Percentiles rank a stretch among this genome's conserved stretches.
phyloP scores from a whole-genome alignment of 2,329 filamentous ascomycete genomes.

The Verticillium isaacii region DNA sequence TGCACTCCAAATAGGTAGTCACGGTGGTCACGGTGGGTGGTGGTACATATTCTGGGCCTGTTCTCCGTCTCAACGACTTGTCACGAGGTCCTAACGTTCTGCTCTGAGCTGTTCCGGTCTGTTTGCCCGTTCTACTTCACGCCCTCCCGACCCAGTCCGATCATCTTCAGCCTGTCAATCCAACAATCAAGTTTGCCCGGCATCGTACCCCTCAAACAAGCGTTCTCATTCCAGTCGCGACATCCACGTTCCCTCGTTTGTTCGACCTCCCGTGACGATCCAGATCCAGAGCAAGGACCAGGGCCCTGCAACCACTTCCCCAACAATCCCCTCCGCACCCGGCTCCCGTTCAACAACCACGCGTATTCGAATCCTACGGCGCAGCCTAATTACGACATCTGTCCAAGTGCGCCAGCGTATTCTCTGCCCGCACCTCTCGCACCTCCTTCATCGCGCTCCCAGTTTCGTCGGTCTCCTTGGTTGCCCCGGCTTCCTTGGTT shows the following conservation, averaged over 20 bases:
- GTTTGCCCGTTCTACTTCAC: not conserved
- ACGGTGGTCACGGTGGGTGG: not conserved
- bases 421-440: not conserved
- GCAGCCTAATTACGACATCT: not conserved
- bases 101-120: not conserved
- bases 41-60: not conserved
- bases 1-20: not conserved
- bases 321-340: conserved; percentile 2
- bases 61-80: not conserved
- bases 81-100: not conserved
- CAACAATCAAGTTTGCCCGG: not conserved
- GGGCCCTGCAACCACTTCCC: not conserved
- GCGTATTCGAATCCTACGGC: not conserved
- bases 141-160: not conserved
- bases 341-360: not conserved
- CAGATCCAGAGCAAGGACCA: not conserved
- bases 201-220: not conserved
- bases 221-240: not conserved
- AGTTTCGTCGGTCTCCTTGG: not conserved
- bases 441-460: not conserved
- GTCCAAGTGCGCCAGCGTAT: not conserved
- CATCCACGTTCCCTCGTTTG: not conserved
- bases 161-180: not conserved
- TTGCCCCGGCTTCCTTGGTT: not conserved
- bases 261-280: not conserved